These are phyloP conservation scores for Avena insularis DNA, from an alignment of 176 grass and related monocot genomes.

Conservation along the genomic window DNA sequence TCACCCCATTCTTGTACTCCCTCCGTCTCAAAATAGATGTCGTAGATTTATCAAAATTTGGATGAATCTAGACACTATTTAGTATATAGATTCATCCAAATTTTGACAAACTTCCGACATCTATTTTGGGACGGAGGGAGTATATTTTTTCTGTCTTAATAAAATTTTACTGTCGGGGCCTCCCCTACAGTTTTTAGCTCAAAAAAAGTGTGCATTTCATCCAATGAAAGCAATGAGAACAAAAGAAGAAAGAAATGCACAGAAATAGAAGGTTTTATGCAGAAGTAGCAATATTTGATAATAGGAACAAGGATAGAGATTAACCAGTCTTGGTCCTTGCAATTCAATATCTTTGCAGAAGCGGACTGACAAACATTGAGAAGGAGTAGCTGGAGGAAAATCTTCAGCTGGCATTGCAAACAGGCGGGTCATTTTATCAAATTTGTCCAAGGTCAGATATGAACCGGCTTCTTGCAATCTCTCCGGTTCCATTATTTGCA, in stretches of 20 bases:
- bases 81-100: too few species aligned
- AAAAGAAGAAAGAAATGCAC: neutral
- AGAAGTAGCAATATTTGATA: slow-evolving; percentile 40
- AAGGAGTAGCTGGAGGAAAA: slow-evolving; percentile 67
- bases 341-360: slow-evolving; percentile 62
- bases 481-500: slow-evolving; percentile 88
- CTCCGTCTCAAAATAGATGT: too few species aligned
- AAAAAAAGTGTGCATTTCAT: neutral
- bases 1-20: too few species aligned
- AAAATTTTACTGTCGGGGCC: too few species aligned
- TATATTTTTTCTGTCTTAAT: too few species aligned
- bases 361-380: slow-evolving; percentile 70
- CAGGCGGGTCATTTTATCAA: slow-evolving; percentile 89
- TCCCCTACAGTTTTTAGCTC: too few species aligned
- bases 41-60: too few species aligned
- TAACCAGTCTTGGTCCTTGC: slow-evolving; percentile 67
- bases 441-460: slow-evolving; percentile 87
- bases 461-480: slow-evolving; percentile 76
- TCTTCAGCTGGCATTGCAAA: slow-evolving; percentile 98
- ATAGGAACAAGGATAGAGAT: slow-evolving; percentile 55
- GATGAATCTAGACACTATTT: too few species aligned
- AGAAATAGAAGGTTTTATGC: slow-evolving; percentile 33
- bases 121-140: too few species aligned
- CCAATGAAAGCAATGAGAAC: slow-evolving; percentile 14
- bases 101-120: too few species aligned